Conservation (phyloP, 768 basidiomycete species). For the Sutorius australiensis region DNA sequence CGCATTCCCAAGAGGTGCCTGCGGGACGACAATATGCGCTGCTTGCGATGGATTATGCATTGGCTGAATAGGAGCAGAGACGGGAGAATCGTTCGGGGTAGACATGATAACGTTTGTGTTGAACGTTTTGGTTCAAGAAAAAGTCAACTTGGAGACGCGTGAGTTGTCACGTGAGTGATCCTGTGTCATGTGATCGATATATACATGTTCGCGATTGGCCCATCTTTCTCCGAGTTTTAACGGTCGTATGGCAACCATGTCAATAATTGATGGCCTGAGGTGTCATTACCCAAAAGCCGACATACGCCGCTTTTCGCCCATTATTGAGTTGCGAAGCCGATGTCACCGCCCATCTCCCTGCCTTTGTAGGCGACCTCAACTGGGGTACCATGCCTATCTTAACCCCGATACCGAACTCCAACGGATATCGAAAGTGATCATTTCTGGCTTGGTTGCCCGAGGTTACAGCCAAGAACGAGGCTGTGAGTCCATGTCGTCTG, state of each 20-base stretch:
- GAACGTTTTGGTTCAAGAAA: slow-evolving; percentile 5
- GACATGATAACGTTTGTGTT: slow-evolving; percentile 42
- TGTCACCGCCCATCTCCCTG: background rate
- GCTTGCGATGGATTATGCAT: slow-evolving; percentile 84
- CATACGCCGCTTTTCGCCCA: slow-evolving; percentile 4
- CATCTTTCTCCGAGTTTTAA: background rate
- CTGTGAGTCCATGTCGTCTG: slow-evolving; percentile 22
- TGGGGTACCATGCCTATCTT: background rate
- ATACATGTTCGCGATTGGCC: too few relatives aligned
- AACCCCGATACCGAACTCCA: background rate
- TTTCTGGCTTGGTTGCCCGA: background rate
- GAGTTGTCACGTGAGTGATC: slow-evolving; percentile 23
- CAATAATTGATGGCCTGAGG: background rate
- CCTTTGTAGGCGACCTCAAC: background rate
- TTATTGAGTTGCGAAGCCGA: background rate
- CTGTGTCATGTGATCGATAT: slow-evolving; percentile 10
- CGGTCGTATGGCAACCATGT: background rate
- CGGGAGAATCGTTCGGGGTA: slow-evolving; percentile 67
- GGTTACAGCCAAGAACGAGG: background rate
- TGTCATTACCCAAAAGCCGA: slow-evolving; percentile 10
- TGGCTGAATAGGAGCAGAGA: slow-evolving; percentile 62
- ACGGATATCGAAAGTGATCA: background rate
- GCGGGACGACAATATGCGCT: slow-evolving; percentile 72
- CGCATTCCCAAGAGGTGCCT: slow-evolving; percentile 73
- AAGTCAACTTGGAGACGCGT: slow-evolving; percentile 27